Evolutionary conservation across 768 basidiomycete genomes (phyloP), one percentile per base, ranked within the genome.

Genomic region (Lyophyllum shimeji): DNA sequence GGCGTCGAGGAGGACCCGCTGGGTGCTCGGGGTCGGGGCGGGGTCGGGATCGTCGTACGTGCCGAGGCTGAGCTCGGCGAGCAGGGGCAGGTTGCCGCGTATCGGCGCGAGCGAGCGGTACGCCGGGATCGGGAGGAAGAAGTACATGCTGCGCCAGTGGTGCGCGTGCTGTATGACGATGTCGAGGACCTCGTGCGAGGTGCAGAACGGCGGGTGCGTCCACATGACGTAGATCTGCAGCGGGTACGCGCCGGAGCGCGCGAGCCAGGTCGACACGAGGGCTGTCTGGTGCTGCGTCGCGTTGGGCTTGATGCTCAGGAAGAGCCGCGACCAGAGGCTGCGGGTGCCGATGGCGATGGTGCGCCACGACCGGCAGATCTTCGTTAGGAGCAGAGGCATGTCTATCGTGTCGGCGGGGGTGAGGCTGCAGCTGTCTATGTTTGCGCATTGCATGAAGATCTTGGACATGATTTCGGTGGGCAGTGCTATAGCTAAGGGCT

Each of bases 401-500:
- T 67, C 55, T 55, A 76, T 74, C 9, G 76, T 75, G 56, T 74
- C 73, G 37, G 59, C 55, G 12, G 46, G 56, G 59, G 71, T 73
- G 60, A 76, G 65, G 47, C 59, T 64, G 29, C 71, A 69, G 29
- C 71, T 70, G 17, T 61, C 57, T 53, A 61, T 57, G 53, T 71
- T 70, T 23, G 70, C 67, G 59, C 72, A 72, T 39, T 73, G 67
- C n/a, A 76, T 65, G 57, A 77, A 77, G 54, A 77, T 74, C 57
- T 74, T 72, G 21, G 76, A 77, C 21, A 77, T 59, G 23, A 76
- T 66, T 64, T 77, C 76, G 49, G 69, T 67, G 24, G 76, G 76
- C 43, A 77, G 52, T n/a, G n/a, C n/a, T n/a, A n/a, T n/a, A 12
- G 42, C 29, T 52, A 42, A 48, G 17, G 56, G 31, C 37, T 55